Conservation (phyloP, 805 yeast species). For the Babjeviella inositovora region DNA sequence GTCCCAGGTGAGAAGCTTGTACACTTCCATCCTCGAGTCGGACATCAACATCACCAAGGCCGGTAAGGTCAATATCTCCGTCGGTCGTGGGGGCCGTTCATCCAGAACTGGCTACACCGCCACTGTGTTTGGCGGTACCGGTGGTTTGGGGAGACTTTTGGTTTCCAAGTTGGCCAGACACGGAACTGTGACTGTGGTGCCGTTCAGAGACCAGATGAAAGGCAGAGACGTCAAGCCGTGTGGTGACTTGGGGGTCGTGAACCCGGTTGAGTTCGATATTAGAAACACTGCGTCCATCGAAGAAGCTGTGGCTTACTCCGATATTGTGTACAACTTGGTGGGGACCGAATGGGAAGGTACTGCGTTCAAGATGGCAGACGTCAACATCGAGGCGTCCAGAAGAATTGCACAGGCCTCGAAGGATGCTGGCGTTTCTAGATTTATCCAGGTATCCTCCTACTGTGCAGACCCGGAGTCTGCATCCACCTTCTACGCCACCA, state of each 20-base stretch:
- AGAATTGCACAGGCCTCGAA: slow-evolving; percentile 62
- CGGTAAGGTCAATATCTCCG: slow-evolving; percentile 60
- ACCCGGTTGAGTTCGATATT: slow-evolving; percentile 69
- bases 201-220: slow-evolving; percentile 70
- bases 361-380: slow-evolving; percentile 71
- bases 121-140: slow-evolving; percentile 74
- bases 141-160: slow-evolving; percentile 62
- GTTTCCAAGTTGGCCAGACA: slow-evolving; percentile 64
- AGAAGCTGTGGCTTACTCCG: slow-evolving; percentile 65
- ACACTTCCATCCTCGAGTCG: no score
- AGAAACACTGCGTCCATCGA: slow-evolving; percentile 65
- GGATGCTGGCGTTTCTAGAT: slow-evolving; percentile 57
- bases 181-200: slow-evolving; percentile 64
- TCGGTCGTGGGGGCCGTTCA: slow-evolving; percentile 70
- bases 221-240: slow-evolving; percentile 66
- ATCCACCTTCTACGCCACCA: slow-evolving; percentile 63
- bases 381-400: slow-evolving; percentile 63
- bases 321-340: slow-evolving; percentile 66
- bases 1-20: no score
- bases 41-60: slow-evolving; percentile 59
- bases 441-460: slow-evolving; percentile 66
- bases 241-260: slow-evolving; percentile 82
- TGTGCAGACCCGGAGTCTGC: slow-evolving; percentile 55
- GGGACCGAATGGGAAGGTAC: slow-evolving; percentile 68
- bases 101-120: slow-evolving; percentile 83